These are phyloP conservation scores for Taphrina wiesneri DNA, from an alignment of 1,139 yeast genomes.

Conservation along the genomic window DNA sequence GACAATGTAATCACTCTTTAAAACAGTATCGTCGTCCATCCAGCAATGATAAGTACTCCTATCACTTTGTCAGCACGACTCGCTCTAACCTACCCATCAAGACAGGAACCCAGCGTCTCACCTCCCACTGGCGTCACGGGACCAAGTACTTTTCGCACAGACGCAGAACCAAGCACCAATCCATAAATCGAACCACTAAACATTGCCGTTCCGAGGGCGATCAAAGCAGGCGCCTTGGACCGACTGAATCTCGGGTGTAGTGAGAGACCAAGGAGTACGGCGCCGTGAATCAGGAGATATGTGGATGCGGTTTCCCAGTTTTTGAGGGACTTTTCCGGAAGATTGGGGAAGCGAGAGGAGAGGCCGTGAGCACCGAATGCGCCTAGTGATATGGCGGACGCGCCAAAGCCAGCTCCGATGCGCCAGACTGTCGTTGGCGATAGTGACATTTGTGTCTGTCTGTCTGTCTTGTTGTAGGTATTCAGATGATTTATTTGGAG, in stretches of 20 bases:
- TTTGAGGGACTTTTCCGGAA: constrained; percentile 7
- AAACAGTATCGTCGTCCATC: constrained; percentile 7
- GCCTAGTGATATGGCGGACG: constrained; percentile 15
- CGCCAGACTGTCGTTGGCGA: constrained; percentile 24
- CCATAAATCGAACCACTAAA: constrained; percentile 35
- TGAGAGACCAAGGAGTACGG: constrained; percentile 30
- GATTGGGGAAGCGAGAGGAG: background rate
- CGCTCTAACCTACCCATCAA: background rate
- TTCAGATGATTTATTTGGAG: no score
- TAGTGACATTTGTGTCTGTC: background rate
- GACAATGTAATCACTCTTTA: background rate
- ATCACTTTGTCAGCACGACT: background rate
- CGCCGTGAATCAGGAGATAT: constrained; percentile 32
- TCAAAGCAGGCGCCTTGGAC: constrained; percentile 8
- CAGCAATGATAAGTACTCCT: constrained; percentile 9
- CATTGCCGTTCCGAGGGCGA: constrained; percentile 32
- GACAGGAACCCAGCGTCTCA: no score
- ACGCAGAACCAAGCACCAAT: constrained; percentile 24
- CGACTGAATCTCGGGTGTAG: constrained; percentile 27
- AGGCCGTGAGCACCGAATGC: constrained; percentile 33
- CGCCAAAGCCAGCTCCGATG: constrained; percentile 23
- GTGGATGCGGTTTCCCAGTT: constrained; percentile 26
- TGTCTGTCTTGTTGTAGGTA: background rate
- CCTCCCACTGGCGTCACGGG: constrained; percentile 36
- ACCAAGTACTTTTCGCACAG: constrained; percentile 24